A percentile compares a stretch with the other conserved stretches of the same genome.
Conservation (phyloP, 2,329 filamentous ascomycete genomes). For the Coniosporium tulheliwenetii region DNA sequence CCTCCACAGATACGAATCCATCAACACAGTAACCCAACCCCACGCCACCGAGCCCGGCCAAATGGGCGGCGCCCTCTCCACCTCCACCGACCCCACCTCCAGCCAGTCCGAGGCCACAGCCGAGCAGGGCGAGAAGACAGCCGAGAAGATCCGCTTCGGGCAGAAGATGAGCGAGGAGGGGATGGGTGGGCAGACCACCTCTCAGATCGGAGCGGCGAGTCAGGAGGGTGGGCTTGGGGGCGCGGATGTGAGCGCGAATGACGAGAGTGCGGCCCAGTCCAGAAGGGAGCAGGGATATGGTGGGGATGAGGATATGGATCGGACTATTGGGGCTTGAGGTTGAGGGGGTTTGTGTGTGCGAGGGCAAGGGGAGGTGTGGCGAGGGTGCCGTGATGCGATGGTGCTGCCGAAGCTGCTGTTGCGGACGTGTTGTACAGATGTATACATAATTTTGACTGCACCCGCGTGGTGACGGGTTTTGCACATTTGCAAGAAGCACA, state of each 20-base stretch:
- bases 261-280: constrained; percentile 20
- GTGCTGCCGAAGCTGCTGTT: constrained; percentile 10
- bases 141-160: constrained; percentile 39
- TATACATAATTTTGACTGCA: neutral
- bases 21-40: constrained; percentile 31
- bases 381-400: constrained; percentile 9
- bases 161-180: constrained; percentile 40
- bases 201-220: constrained; percentile 4
- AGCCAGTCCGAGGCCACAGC: constrained; percentile 7
- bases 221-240: constrained; percentile 4
- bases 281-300: constrained; percentile 39
- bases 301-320: constrained; percentile 27
- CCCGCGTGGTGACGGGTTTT: no score
- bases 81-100: constrained; percentile 1
- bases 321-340: constrained; percentile 33
- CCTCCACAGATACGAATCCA: constrained; percentile 40
- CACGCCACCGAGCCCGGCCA: constrained; percentile 41
- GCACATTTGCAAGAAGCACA: no score
- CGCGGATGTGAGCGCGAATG: constrained; percentile 8
- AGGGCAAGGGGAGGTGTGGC: constrained; percentile 6
- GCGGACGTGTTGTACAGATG: neutral
- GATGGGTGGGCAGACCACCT: constrained; percentile 36
- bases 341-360: constrained; percentile 1
- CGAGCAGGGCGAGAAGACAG: constrained; percentile 26
- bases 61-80: constrained; percentile 28